Percentiles rank a stretch among this genome's conserved stretches.
Evolutionary conservation across 176 grass and related monocot genomes (phyloP).

Genomic region (Cenchrus fungigraminus): DNA sequence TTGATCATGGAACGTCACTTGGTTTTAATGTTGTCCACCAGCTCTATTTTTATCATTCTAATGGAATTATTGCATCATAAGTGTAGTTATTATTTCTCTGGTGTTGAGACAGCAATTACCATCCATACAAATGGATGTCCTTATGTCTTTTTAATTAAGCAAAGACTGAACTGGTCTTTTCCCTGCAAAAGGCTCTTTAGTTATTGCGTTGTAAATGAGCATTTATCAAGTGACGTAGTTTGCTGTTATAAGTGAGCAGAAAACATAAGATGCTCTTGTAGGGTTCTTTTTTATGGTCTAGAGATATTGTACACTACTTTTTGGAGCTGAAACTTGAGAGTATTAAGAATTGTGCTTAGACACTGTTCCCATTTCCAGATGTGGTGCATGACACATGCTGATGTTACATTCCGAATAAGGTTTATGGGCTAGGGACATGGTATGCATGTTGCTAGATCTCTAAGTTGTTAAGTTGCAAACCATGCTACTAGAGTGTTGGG

Average conservation of each 20-base stretch:
- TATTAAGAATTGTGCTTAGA: neutral
- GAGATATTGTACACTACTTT: neutral
- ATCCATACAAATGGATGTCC: neutral
- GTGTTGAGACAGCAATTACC: neutral
- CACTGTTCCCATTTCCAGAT: conserved; percentile 11
- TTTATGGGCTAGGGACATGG: neutral
- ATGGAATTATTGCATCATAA: neutral
- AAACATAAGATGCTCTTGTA: neutral
- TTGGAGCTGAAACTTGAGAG: neutral
- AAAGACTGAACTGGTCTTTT: too few species aligned
- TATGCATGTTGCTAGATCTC: neutral
- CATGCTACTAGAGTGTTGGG: neutral
- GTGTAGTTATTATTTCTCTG: conserved; percentile 9
- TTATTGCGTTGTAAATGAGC: neutral
- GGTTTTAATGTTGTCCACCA: neutral
- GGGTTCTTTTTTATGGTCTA: neutral
- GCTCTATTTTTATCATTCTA: conserved; percentile 1
- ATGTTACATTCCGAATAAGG: conserved; percentile 8
- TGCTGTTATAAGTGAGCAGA: neutral
- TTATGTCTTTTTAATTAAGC: too few species aligned
- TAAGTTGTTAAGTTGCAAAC: conserved; percentile 15
- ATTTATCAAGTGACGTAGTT: neutral
- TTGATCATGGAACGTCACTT: conserved; percentile 18
- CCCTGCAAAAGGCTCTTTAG: neutral
- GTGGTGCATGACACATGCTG: neutral